Evolutionary conservation across 169 alveolate genomes (phyloP), one percentile per base, ranked within the genome.

Genomic region (Babesia bigemina): DNA sequence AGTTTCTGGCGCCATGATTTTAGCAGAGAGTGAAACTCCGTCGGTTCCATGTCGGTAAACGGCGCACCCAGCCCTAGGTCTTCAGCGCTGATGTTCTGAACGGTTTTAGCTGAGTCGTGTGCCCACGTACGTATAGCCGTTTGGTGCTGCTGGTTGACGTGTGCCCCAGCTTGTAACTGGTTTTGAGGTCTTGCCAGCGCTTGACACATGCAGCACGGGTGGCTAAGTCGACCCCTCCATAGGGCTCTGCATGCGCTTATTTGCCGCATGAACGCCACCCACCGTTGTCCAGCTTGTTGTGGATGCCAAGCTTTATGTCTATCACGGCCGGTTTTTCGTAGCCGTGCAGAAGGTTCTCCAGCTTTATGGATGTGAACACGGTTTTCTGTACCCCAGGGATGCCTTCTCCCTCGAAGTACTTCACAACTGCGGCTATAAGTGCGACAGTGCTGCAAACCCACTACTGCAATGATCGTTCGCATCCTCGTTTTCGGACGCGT

Each of bases 1-100:
- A 65, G 55, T 22, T 63, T 71, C 29, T 83, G 90, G n/a, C 90
- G 29, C 90, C 90, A 83, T 28, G 81, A 49, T 50, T 83, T 83
- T 21, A 83, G 65, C 45, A 83, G 45, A 16, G 65, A 16, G 52
- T 74, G 57, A 52, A 83, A 47, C 19, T 78, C 56, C 19, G 58
- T 26, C 47, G 79, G 70, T 4, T 47, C 74, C 84, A 81, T 55
- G 42, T 48, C 48, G 17, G 48, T 65, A 45, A 60, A 81, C 4
- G 76, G 74, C 29, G 72, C 85, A 0, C 83, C 78, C 17, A 81
- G 72, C 19, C 84, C 88, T 9, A 81, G 50, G 44, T 81, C 88
- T 11, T 47, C 42, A 0, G 88, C 88, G 13, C 73, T 66, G 53
- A 81, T 61, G 26, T 81, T 53, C 86, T 78, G 71, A 28, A 33